Evolutionary conservation across 2,329 filamentous ascomycete species (phyloP), one percentile per base, ranked within the genome.

Genomic region (Cladorrhinum sp.): DNA sequence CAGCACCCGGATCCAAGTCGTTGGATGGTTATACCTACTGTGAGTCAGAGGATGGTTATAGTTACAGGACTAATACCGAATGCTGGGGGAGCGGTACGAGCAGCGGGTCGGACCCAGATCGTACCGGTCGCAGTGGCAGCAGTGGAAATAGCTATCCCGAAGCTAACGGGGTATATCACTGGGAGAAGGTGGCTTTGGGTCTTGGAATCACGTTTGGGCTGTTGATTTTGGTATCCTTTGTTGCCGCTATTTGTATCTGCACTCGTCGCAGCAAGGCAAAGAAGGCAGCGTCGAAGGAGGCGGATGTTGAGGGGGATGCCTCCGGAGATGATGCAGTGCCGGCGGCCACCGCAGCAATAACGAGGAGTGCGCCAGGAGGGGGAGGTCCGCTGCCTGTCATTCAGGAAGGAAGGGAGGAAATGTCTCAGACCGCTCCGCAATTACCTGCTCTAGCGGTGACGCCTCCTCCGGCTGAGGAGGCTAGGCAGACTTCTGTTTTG

Each of bases 1-100:
- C 54, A 10, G 60, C 69, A 7, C 73, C 73, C 8, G 67, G 60
- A 6, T 66, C 72, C 3, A 68, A 65, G 8, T 16, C 60, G 9
- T 62, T 63, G 24, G 58, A 41, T 3, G 12, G 7, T 50, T 22
- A 13, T 57, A 49, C 52, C 24, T 3, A 3, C 27, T 18, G 48
- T 38, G 18, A 29, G n/a, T n/a, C n/a, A 18, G 18, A 52, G 20
- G 32, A 55, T 36, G n/a, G 12, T 6, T 58, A 32, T 50, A 49
- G 32, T 32, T n/a, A n/a, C n/a, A n/a, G n/a, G n/a, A n/a, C n/a
- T n/a, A n/a, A n/a, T n/a, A n/a, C n/a, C n/a, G n/a, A n/a, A n/a
- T n/a, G n/a, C n/a, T n/a, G n/a, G n/a, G n/a, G n/a, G n/a, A n/a
- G n/a, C n/a, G n/a, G n/a, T 16, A 16, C 12, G 23, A 25, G 23